phyloP scores from a whole-genome alignment of 2,329 filamentous ascomycete genomes.

The Gremmenia infestans region DNA sequence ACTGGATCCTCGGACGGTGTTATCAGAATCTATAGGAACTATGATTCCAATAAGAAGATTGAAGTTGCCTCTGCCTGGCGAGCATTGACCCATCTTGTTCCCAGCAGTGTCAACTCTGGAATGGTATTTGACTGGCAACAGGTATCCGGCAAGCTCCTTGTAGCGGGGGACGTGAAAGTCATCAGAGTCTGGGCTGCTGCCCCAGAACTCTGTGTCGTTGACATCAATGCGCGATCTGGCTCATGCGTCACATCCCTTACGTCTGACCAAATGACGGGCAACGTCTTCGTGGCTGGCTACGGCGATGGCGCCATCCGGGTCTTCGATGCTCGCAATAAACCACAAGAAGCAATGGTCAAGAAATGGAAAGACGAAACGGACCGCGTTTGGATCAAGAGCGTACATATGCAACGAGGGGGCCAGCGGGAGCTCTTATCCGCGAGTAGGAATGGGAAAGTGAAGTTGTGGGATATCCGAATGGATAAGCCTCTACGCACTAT shows the following conservation, averaged over 20 bases:
- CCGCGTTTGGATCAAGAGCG: constrained; percentile 89
- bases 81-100: constrained; percentile 87
- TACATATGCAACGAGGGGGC: constrained; percentile 94
- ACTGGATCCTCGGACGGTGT: constrained; percentile 94
- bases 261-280: constrained; percentile 95
- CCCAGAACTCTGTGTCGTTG: constrained; percentile 85
- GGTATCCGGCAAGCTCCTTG: constrained; percentile 89
- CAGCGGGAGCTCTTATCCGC: constrained; percentile 87
- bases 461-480: constrained; percentile 93
- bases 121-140: constrained; percentile 99
- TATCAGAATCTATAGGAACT: constrained; percentile 87
- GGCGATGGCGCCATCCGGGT: constrained; percentile 92
- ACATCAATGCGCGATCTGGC: constrained; percentile 90
- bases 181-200: constrained; percentile 96
- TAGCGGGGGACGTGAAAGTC: constrained; percentile 91
- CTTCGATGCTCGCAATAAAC: constrained; percentile 81
- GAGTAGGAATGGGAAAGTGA: constrained; percentile 87
- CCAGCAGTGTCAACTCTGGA: constrained; percentile 88
- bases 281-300: constrained; percentile 93
- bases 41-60: constrained; percentile 70
- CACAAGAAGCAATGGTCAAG: constrained; percentile 87
- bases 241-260: constrained; percentile 95
- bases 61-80: constrained; percentile 89
- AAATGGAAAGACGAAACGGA: constrained; percentile 89
- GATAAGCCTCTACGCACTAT: constrained; percentile 70